Base-by-base conservation (phyloP, 495 filamentous ascomycete species). In the Neurospora intermedia region DNA sequence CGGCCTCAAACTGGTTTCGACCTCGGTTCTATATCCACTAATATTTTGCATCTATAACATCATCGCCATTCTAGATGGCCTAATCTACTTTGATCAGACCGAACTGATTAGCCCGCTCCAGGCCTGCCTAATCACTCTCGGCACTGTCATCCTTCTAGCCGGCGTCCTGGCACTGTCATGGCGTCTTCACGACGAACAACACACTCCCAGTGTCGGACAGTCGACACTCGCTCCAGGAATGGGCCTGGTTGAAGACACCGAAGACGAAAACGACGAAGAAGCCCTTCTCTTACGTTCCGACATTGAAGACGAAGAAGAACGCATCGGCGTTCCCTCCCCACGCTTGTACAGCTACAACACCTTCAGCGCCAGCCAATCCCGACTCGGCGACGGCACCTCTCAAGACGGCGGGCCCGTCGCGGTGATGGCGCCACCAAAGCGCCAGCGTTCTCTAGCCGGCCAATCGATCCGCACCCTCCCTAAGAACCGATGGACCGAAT, bases 21-120 rank as follows among this genome's bases (percentile, higher is more conserved):
- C 96, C 20, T 97, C 93, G 82, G 89, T 99, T 70, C 88, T 99
- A 76, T 99, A 99, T 83, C 96, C 96, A 7, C 91, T 98, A 77
- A 94, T 98, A 43, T 99, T 99, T 83, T 99, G 96, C 88, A 90
- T 98, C 75, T 99, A 98, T 85, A 99, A 99, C 86, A 97, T 99
- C 76, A 95, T 97, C 75, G 96, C 96, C 73, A 99, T 98, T 75
- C 84, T 98, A 74, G 96, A 99, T 82, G 96, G 96, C 20, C 85
- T 99, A 71, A 96, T 99, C 71, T 99, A 99, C 81, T 99, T 98
- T 84, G 88, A 89, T 69, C 96, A 99, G 82, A 91, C 91, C 40
- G 90, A 91, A 42, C 88, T 93, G 71, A 88, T 99, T 54, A 85
- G 89, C 20, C 84, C 89, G 2, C 83, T 95, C 20, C 91, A 92